These are phyloP conservation scores for Penicillium roqueforti DNA, from an alignment of 495 filamentous ascomycete species.

Conservation along the genomic window DNA sequence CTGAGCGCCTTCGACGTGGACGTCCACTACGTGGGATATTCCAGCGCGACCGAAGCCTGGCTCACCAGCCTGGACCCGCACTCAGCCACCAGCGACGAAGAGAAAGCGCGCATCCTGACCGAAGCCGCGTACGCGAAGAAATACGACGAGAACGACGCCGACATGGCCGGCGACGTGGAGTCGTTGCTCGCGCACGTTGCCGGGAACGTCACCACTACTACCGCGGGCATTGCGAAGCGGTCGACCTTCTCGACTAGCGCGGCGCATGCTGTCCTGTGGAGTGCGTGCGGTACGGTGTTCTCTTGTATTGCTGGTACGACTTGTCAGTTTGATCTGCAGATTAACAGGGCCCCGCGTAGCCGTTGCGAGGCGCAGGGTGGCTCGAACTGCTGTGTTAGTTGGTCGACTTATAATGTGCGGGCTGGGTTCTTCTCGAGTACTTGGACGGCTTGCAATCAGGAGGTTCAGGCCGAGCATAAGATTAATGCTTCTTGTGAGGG, in stretches of 20 bases:
- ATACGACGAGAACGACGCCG: constrained; percentile 1
- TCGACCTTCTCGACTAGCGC: neutral
- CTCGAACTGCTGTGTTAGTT: constrained; percentile 2
- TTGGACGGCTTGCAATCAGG: neutral
- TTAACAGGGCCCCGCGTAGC: neutral
- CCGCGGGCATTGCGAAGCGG: neutral
- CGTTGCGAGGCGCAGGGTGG: neutral
- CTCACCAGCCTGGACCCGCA: neutral
- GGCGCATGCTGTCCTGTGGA: constrained; percentile 1
- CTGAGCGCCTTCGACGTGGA: neutral
- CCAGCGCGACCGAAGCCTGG: neutral
- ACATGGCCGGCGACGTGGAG: neutral
- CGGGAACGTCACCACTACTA: neutral
- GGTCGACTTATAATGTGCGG: neutral
- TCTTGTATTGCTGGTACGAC: neutral
- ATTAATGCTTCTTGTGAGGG: neutral
- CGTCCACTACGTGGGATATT: neutral
- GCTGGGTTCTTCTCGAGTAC: constrained; percentile 1
- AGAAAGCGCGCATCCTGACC: neutral
- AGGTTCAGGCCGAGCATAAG: neutral
- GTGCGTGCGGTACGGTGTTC: neutral
- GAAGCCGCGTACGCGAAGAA: neutral
- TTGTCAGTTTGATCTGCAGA: neutral
- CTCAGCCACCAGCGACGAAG: neutral
- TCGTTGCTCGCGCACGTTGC: neutral